These are phyloP conservation scores for Epichloe baconii DNA, from an alignment of 2,329 filamentous ascomycete genomes.

Conservation along the genomic window DNA sequence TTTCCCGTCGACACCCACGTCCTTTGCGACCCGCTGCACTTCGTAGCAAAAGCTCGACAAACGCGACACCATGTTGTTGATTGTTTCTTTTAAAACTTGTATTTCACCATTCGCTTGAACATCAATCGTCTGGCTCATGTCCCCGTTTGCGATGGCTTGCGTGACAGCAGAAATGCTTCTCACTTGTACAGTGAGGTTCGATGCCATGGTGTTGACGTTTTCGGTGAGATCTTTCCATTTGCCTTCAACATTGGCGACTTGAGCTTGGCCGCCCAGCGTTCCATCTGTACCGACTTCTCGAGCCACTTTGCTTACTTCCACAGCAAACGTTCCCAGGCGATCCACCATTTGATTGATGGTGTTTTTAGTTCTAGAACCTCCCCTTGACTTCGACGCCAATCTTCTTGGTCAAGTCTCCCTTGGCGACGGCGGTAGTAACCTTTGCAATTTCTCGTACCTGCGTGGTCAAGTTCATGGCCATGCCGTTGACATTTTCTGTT, in stretches of 20 bases:
- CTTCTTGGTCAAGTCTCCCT: slow-evolving; percentile 89
- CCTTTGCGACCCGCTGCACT: slow-evolving; percentile 87
- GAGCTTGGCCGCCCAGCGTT: slow-evolving; percentile 82
- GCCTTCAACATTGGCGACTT: slow-evolving; percentile 88
- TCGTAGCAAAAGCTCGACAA: slow-evolving; percentile 93
- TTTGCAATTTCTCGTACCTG: slow-evolving; percentile 96
- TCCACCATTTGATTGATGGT: slow-evolving; percentile 99
- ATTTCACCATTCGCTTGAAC: slow-evolving; percentile 94
- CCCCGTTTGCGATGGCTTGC: slow-evolving; percentile 86
- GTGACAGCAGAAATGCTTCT: slow-evolving; percentile 89
- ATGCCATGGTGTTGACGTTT: slow-evolving; percentile 69
- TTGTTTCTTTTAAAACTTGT: slow-evolving; percentile 83
- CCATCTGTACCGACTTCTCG: slow-evolving; percentile 95
- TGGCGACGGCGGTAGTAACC: slow-evolving; percentile 89
- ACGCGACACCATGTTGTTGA: slow-evolving; percentile 97
- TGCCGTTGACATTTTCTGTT: slow-evolving; percentile 91
- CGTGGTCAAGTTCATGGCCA: slow-evolving; percentile 96
- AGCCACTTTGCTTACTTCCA: slow-evolving; percentile 90
- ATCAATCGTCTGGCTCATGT: slow-evolving; percentile 92
- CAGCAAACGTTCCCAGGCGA: slow-evolving; percentile 87
- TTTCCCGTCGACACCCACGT: slow-evolving; percentile 94
- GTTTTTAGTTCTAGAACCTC: slow-evolving; percentile 88
- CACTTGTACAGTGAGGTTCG: slow-evolving; percentile 60
- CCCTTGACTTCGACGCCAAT: slow-evolving; percentile 83
- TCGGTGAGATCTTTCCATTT: slow-evolving; percentile 97